Base-by-base conservation (phyloP, 1,284 basidiomycete genomes). In the Pterula multifida region DNA sequence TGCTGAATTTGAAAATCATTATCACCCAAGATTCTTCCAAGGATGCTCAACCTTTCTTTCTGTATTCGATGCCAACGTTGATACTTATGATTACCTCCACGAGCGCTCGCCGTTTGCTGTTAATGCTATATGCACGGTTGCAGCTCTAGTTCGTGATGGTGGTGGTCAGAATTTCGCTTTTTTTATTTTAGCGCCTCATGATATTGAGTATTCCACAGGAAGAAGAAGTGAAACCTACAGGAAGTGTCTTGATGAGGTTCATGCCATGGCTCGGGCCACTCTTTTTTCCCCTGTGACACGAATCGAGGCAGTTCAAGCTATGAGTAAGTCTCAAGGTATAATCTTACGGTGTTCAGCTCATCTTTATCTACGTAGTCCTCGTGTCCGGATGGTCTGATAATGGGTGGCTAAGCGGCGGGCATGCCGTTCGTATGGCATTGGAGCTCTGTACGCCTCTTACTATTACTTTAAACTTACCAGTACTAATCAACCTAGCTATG, bases 341-440 rank as follows among this genome's bases (percentile, higher is more conserved):
- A 36, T 46, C 23, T 11, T 45, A 24, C 47, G 11, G 45, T 47
- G 47, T 45, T 32, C 45, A 48, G 48, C 28, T 36, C 49, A 52
- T 52, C 52, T 50, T 55, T 42, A 55, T 54, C 17, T 52, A 47
- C 13, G 36, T 49, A 90, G 88, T 91, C 50, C 71, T 93, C 47
- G 80, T 93, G 13, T 85, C 90, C 22, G 89, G 90, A 3, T 94
- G 90, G 85, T 90, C 86, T 12, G 88, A 92, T 56, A 88, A 89
- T 57, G 90, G 90, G 1, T 95, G 91, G 91, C 66, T 94, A 22
- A 87, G 86, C 56, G 88, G 89, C 3, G 90, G 90, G 3, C 90
- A 94, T 66, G 91, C 91, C 15, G 89, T 94, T 15, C 78, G 91
- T 50, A 92, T 95, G 89, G 91, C 89, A 19, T 79, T 93, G 69